Evolutionary conservation across 192 early-diverging fungal species (phyloP).

Genomic region (Anaeromyces robustus): DNA sequence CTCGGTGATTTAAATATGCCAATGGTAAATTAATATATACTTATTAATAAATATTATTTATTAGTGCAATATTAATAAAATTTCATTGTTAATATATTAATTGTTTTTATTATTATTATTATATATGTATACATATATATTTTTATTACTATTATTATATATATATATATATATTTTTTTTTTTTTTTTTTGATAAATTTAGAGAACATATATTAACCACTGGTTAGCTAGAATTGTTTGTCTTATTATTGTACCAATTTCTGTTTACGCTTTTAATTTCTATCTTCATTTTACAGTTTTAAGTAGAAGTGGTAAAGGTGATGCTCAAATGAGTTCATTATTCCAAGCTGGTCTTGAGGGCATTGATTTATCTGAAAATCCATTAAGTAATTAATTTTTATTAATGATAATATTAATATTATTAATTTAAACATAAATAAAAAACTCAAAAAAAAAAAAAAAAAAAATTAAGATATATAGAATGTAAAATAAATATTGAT

Average conservation of each 20-base stretch:
- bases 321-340: slow-evolving; percentile 87
- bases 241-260: slow-evolving; percentile 1
- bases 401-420: not conserved
- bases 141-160: too few relatives aligned
- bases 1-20: not conserved
- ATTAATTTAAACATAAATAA: not conserved
- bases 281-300: not conserved
- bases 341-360: slow-evolving; percentile 85
- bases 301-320: slow-evolving; percentile 49
- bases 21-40: not conserved
- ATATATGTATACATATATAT: too few relatives aligned
- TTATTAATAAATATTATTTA: too few relatives aligned
- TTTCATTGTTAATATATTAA: too few relatives aligned
- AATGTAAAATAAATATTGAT: not conserved
- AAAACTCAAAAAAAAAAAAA: too few relatives aligned
- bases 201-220: not conserved
- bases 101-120: too few relatives aligned
- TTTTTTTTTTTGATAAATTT: too few relatives aligned
- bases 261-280: not conserved
- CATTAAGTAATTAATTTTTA: slow-evolving; percentile 36
- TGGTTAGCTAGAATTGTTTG: not conserved
- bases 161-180: too few relatives aligned
- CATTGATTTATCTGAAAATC: slow-evolving; percentile 60
- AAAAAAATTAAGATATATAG: too few relatives aligned
- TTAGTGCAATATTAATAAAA: too few relatives aligned